These are phyloP conservation scores for Ophiostoma ips DNA, from an alignment of 2,329 filamentous ascomycete genomes.

Conservation along the genomic window DNA sequence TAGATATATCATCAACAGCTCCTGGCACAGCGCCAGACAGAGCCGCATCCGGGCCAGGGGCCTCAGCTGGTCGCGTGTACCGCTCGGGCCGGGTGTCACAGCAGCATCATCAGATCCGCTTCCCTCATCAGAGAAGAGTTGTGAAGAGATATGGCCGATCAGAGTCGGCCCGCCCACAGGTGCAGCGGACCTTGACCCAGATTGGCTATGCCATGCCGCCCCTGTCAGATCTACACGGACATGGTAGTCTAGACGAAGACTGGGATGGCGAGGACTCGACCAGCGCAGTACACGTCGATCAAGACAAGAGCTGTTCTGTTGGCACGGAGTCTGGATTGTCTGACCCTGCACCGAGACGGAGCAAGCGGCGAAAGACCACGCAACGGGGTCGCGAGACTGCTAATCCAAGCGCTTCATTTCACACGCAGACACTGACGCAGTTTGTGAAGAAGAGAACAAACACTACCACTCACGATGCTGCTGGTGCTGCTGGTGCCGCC, in stretches of 20 bases:
- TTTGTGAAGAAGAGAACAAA: slow-evolving; percentile 14
- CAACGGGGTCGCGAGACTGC: background rate
- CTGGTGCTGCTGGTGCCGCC: background rate
- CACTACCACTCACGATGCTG: too few relatives aligned
- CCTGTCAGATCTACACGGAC: slow-evolving; percentile 4
- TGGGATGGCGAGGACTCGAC: slow-evolving; percentile 9
- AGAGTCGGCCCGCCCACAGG: slow-evolving; percentile 7
- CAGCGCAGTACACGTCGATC: background rate
- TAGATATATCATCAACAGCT: background rate
- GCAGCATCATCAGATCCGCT: slow-evolving; percentile 20
- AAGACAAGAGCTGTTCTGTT: background rate
- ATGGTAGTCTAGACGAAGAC: background rate
- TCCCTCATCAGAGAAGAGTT: slow-evolving; percentile 17
- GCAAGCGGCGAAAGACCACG: background rate
- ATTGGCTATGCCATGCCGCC: slow-evolving; percentile 16
- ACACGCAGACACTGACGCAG: slow-evolving; percentile 24
- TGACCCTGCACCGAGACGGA: background rate
- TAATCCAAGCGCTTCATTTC: slow-evolving; percentile 5
- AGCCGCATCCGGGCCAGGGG: background rate
- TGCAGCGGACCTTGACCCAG: slow-evolving; percentile 24
- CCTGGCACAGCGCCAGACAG: background rate
- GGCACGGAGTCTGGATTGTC: background rate
- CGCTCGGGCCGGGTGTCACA: slow-evolving; percentile 14
- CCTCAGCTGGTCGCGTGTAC: slow-evolving; percentile 13
- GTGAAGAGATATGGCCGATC: background rate